Base-by-base conservation (phyloP, 306 rosid species). In the Ochetophila trinervis region DNA sequence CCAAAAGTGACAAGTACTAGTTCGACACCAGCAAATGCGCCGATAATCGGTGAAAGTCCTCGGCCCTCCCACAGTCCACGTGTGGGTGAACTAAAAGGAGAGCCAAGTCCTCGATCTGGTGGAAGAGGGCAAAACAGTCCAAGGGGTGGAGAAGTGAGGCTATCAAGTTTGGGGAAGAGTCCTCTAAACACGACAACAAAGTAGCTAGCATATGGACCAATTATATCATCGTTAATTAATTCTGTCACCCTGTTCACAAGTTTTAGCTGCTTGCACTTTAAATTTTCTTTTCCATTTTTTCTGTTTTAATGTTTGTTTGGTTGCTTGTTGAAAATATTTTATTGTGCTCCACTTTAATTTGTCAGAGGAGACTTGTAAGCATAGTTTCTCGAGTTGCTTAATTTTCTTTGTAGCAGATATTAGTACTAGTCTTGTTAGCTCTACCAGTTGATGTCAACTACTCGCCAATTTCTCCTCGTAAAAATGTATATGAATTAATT, bases 1-100 rank as follows among this genome's bases (percentile, higher is more conserved):
- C 91, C 97, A 37, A 90, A 78, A 80, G 67, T 88, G 78, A 79
- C 88, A 63, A 93, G 99, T 86, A 76, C 97, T 24, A 81, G 86
- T 0, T 76, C 95, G 17, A 89, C 98, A 21, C 95, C 97, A 19
- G 65, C 21, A 51, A 71, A 66, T 58, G 94, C 76, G 37, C 69
- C 65, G 4, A 76, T 50, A 44, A 80, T 77, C 70, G 77, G 70
- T 15, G 84, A 57, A 69, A 93, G 96, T 50, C 97, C 94, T 3
- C 73, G 57, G 0, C 44, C 42, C 27, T 73, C 91, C 1, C 67
- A 69, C 74, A 85, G 80, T 75, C 86, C 98, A 40, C 93, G 95
- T 0, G 12, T 66, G 2, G 74, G 87, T 0, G 97, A 84, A 70
- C 67, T 86, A 16, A 69, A 75, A 37, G 74, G 85, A 16, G 88